Percentiles rank a stretch among this genome's conserved stretches.
Conservation (phyloP, 2,329 filamentous ascomycete species). For the Aspergillus sp. region DNA sequence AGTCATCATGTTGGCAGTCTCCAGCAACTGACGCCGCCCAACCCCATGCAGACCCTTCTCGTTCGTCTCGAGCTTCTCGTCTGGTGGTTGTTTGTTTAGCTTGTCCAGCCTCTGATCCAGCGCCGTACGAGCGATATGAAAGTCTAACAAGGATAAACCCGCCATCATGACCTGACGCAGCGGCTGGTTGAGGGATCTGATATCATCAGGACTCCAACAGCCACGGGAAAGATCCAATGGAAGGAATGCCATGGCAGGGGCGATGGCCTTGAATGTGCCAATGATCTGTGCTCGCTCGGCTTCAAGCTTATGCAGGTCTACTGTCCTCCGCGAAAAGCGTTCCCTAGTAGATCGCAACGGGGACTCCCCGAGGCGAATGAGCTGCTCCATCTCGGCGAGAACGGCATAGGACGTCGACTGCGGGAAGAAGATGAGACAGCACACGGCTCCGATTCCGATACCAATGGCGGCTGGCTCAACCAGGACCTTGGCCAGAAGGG, state of each 20-base stretch:
- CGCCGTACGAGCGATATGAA: slow-evolving; percentile 35
- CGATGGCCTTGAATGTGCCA: slow-evolving; percentile 35
- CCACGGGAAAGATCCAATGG: slow-evolving; percentile 48
- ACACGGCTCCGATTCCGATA: slow-evolving; percentile 44
- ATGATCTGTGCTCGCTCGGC: slow-evolving; percentile 34
- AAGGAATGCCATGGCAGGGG: slow-evolving; percentile 43
- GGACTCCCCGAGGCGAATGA: slow-evolving; percentile 26
- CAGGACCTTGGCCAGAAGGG: slow-evolving; percentile 37
- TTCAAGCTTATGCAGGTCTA: slow-evolving; percentile 20
- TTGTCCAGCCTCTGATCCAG: background rate
- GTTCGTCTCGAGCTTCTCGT: slow-evolving; percentile 6
- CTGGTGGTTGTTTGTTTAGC: background rate
- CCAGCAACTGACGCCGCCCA: slow-evolving; percentile 31
- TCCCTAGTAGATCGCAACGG: slow-evolving; percentile 30
- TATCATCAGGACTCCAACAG: slow-evolving; percentile 46
- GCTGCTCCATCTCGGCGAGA: slow-evolving; percentile 30
- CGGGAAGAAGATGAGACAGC: slow-evolving; percentile 48
- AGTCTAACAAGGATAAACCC: slow-evolving; percentile 39
- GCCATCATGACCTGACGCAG: slow-evolving; percentile 37
- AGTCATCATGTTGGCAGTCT: slow-evolving; percentile 34
- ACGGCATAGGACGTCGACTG: slow-evolving; percentile 49
- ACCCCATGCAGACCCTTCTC: slow-evolving; percentile 19
- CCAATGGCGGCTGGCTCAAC: slow-evolving; percentile 49
- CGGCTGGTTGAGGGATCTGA: slow-evolving; percentile 36
- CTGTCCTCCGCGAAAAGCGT: slow-evolving; percentile 14